Percentiles rank a stretch among this genome's conserved stretches.
phyloP scores from a whole-genome alignment of 2,329 filamentous ascomycete species.

The Ceratocystis albifundus region DNA sequence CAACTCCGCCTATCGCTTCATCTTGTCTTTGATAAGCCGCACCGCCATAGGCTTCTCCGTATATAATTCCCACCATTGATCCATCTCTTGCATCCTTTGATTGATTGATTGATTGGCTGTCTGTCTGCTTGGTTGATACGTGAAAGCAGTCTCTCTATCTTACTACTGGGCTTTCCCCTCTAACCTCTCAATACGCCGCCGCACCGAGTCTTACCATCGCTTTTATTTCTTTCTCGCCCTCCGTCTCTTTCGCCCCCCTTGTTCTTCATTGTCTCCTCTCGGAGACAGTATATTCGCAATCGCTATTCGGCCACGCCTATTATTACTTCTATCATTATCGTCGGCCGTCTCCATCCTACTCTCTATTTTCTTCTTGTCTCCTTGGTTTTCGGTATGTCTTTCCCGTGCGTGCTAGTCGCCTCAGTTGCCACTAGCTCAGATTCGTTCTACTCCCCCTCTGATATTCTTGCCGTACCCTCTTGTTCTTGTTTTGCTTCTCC shows the following conservation, averaged over 20 bases:
- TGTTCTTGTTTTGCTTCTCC: conserved; percentile 5
- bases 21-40: background rate
- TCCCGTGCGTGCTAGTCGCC: background rate
- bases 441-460: conserved; percentile 10
- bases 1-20: background rate
- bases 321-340: background rate
- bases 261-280: background rate
- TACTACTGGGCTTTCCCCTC: background rate
- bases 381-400: background rate
- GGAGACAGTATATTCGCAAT: background rate
- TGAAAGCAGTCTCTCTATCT: background rate
- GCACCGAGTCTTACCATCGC: too few species aligned
- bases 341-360: background rate
- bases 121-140: background rate
- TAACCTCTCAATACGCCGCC: too few species aligned
- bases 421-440: background rate
- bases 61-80: background rate
- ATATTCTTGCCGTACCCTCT: background rate
- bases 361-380: background rate
- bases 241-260: background rate
- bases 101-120: background rate
- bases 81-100: background rate
- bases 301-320: background rate
- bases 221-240: background rate
- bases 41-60: background rate